Evolutionary conservation across 2,329 filamentous ascomycete species (phyloP).

Genomic region (Colletotrichum sublineola): DNA sequence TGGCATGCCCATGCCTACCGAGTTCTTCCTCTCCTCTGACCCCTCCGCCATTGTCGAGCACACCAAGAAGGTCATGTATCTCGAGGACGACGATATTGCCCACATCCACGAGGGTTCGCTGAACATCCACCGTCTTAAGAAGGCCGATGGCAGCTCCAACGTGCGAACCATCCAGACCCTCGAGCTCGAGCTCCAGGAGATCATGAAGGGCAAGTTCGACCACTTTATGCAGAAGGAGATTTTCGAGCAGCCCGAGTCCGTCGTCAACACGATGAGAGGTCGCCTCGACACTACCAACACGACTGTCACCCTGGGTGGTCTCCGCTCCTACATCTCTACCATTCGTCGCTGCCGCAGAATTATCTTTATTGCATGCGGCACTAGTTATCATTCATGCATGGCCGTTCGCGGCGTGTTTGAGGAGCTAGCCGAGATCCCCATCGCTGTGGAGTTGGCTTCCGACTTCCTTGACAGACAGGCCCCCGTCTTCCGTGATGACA

Average conservation of each 20-base stretch:
- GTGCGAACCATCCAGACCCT: slow-evolving; percentile 98
- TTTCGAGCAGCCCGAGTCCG: slow-evolving; percentile 99
- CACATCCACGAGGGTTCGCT: slow-evolving; percentile 99
- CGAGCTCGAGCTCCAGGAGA: slow-evolving; percentile 98
- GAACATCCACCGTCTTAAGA: slow-evolving; percentile 98
- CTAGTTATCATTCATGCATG: slow-evolving; percentile 99
- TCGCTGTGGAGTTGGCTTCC: slow-evolving; percentile 95
- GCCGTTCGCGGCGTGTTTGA: slow-evolving; percentile 98
- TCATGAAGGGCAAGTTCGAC: slow-evolving; percentile 99
- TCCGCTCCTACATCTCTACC: slow-evolving; percentile 95
- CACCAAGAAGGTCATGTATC: slow-evolving; percentile 99
- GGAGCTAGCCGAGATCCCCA: slow-evolving; percentile 97
- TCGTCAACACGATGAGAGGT: slow-evolving; percentile 99
- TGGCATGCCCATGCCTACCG: slow-evolving; percentile 95
- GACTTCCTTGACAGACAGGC: slow-evolving; percentile 98
- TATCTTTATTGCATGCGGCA: slow-evolving; percentile 99
- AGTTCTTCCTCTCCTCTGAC: slow-evolving; percentile 99
- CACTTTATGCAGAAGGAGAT: slow-evolving; percentile 99
- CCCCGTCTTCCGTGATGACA: slow-evolving; percentile 99
- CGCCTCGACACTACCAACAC: slow-evolving; percentile 95
- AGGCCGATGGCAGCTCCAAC: slow-evolving; percentile 96
- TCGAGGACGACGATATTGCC: slow-evolving; percentile 99
- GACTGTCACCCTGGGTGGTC: slow-evolving; percentile 93
- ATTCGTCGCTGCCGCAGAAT: slow-evolving; percentile 97
- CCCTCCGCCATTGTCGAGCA: slow-evolving; percentile 99